Percentiles rank a stretch among this genome's conserved stretches.
These are phyloP conservation scores for Eucommia ulmoides DNA, from an alignment of 257 asterid species.

Conservation along the genomic window DNA sequence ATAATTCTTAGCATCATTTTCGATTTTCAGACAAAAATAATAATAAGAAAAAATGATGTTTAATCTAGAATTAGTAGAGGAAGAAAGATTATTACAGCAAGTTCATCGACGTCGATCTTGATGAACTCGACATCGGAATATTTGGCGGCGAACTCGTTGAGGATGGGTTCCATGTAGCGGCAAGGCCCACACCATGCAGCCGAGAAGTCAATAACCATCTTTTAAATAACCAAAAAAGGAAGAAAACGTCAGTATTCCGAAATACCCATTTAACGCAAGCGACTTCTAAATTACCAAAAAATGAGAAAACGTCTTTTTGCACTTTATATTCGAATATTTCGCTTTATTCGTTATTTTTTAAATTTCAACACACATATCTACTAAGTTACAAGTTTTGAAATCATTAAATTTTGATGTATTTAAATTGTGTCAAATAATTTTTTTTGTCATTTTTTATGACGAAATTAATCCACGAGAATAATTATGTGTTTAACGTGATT, in stretches of 20 bases:
- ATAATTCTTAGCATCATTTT: not conserved
- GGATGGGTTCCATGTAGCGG: conserved; percentile 29
- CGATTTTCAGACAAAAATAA: not conserved
- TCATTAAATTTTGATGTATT: too few species aligned
- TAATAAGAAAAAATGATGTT: not conserved
- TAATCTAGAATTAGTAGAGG: not conserved
- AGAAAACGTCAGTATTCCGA: too few species aligned
- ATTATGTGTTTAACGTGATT: too few species aligned
- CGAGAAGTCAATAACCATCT: conserved; percentile 63
- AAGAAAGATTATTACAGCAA: conserved; percentile 31
- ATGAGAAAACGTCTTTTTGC: too few species aligned
- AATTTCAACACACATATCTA: too few species aligned
- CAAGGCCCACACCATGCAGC: conserved; percentile 81
- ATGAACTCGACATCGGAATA: conserved; percentile 50
- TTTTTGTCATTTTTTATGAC: too few species aligned
- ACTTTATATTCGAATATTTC: too few species aligned
- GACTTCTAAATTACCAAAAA: not conserved
- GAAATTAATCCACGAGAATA: too few species aligned
- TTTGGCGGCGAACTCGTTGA: conserved; percentile 41
- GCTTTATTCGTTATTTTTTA: too few species aligned
- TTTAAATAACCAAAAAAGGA: too few species aligned
- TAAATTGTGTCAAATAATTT: too few species aligned
- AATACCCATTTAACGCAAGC: not conserved
- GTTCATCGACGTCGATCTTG: conserved; percentile 64
- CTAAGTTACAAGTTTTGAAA: too few species aligned